Evolutionary conservation across 2,329 filamentous ascomycete genomes (phyloP).

Genomic region (Penicillium sp.): DNA sequence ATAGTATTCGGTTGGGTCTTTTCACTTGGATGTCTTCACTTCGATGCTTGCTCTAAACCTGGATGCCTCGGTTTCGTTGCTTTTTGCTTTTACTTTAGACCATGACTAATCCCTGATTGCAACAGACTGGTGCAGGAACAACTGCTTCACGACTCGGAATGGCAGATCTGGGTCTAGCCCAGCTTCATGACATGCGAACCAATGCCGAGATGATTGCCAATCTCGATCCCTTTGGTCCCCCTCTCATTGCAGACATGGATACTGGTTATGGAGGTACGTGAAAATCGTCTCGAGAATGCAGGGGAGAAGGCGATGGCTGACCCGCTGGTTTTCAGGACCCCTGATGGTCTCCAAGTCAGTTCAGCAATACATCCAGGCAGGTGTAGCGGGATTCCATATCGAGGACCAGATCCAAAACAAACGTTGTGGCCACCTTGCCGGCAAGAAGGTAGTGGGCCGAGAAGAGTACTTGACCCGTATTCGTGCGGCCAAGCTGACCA

Average conservation of each 20-base stretch:
- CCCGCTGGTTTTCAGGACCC: constrained; percentile 35
- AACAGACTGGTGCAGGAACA: constrained; percentile 65
- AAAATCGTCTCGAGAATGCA: not conserved
- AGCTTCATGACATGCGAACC: constrained; percentile 64
- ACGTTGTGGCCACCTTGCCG: constrained; percentile 46
- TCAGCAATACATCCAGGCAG: constrained; percentile 54
- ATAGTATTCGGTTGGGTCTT: no score
- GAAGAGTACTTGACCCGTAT: constrained; percentile 43
- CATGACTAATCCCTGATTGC: not conserved
- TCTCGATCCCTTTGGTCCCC: constrained; percentile 56
- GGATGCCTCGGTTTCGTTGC: no score
- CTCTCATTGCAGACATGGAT: constrained; percentile 63
- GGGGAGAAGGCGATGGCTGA: not conserved
- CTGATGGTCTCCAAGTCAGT: constrained; percentile 54
- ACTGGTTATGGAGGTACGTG: constrained; percentile 55
- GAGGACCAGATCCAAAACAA: constrained; percentile 59
- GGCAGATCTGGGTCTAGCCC: constrained; percentile 66
- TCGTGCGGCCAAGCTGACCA: constrained; percentile 41
- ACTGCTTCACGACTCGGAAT: constrained; percentile 63
- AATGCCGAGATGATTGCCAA: constrained; percentile 69
- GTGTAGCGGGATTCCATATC: constrained; percentile 60
- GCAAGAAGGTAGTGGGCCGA: constrained; percentile 43
- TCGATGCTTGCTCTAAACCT: no score
- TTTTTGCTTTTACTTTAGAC: not conserved
- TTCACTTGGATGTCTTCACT: no score